These are phyloP conservation scores for Coemansia sp. DNA, from an alignment of 192 early-diverging fungal genomes.

Conservation along the genomic window DNA sequence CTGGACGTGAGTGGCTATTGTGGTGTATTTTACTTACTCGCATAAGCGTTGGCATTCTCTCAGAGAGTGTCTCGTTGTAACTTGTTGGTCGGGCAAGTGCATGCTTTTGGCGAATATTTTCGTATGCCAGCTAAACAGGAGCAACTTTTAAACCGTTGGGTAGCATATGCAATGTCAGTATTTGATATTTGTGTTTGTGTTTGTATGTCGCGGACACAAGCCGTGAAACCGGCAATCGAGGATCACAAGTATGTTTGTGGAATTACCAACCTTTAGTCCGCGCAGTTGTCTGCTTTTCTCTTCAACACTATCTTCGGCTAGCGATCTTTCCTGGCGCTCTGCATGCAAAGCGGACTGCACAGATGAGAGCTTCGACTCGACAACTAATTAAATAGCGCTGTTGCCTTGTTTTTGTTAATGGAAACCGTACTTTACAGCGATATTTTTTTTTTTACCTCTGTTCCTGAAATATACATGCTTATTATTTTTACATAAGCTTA, in stretches of 20 bases:
- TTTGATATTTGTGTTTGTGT: not conserved
- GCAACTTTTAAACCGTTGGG: not conserved
- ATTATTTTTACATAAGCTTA: conserved; percentile 5
- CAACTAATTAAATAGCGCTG: conserved; percentile 8
- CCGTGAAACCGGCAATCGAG: too few species aligned
- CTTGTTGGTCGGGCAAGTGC: conserved; percentile 2
- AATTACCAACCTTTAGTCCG: conserved; percentile 46
- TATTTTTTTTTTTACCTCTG: too few species aligned
- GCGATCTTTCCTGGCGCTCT: conserved; percentile 29
- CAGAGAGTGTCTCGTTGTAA: conserved; percentile 3
- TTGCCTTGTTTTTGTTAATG: not conserved
- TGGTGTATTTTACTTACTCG: conserved; percentile 9
- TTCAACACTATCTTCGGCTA: conserved; percentile 34
- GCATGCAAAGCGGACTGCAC: conserved; percentile 18
- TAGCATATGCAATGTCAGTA: not conserved
- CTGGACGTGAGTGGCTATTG: too few species aligned
- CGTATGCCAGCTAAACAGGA: conserved; percentile 26
- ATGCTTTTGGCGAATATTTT: conserved; percentile 38
- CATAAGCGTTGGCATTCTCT: conserved; percentile 6
- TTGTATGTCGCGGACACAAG: too few species aligned
- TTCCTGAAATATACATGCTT: too few species aligned
- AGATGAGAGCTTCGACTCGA: conserved; percentile 17
- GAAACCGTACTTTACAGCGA: too few species aligned
- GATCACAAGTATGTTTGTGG: not conserved
- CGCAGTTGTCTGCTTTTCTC: conserved; percentile 58